A percentile compares a stretch with the other conserved stretches of the same genome.
These are phyloP conservation scores for Erysimum cheiranthoides DNA, from an alignment of 345 rosid genomes.

Conservation along the genomic window DNA sequence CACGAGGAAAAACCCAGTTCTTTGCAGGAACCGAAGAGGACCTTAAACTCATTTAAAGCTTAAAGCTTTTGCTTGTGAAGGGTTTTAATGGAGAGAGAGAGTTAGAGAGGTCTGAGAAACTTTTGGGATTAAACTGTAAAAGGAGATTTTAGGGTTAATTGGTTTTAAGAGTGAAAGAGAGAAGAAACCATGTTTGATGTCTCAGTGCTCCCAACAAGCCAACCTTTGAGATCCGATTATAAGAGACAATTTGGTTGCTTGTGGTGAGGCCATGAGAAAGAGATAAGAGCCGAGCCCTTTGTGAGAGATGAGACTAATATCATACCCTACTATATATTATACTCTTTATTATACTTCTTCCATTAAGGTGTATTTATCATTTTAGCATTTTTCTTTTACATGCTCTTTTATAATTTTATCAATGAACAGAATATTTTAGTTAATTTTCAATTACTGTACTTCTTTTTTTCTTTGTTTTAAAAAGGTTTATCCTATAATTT, in stretches of 20 bases:
- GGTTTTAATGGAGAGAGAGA: constrained; percentile 46
- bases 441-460: neutral
- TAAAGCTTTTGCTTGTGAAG: constrained; percentile 37
- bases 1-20: constrained; percentile 37
- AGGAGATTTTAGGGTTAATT: constrained; percentile 29
- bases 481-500: neutral
- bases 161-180: constrained; percentile 13
- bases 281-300: constrained; percentile 43
- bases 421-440: neutral
- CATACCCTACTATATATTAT: constrained; percentile 43
- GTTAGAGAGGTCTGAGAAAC: constrained; percentile 14
- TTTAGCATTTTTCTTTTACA: neutral
- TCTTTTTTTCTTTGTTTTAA: neutral
- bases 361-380: constrained; percentile 2
- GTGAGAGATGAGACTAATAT: constrained; percentile 44
- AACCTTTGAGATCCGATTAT: constrained; percentile 62
- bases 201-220: constrained; percentile 80
- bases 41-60: constrained; percentile 46
- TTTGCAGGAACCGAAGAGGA: constrained; percentile 36
- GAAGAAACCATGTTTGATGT: constrained; percentile 55
- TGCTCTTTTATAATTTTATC: neutral
- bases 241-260: constrained; percentile 97
- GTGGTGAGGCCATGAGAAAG: constrained; percentile 71
- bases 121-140: constrained; percentile 38
- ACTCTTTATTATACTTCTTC: neutral